Base-by-base conservation (phyloP, 495 filamentous ascomycete species). In the Aspergillus egyptiacus region DNA sequence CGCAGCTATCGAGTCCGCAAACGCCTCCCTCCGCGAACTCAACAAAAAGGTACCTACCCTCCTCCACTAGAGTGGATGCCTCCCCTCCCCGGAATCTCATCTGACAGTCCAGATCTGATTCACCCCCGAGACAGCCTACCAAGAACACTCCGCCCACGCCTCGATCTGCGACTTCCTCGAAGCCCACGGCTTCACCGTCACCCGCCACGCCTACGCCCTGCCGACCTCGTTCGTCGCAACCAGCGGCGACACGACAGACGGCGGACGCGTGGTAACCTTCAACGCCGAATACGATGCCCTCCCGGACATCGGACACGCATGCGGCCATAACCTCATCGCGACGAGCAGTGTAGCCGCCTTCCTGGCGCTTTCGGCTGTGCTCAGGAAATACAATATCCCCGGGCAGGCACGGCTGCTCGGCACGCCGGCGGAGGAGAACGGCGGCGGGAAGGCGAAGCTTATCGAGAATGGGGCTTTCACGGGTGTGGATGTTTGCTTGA, bases 391-490 rank as follows among this genome's bases (percentile, higher is more conserved):
- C 32, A 54, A 58, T 2, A 58, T 84, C 5, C 61, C 66, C 0
- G 84, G 84, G 5, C 79, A 79, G 34, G 68, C 83, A 0, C 64
- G 81, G 34, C 55, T 89, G 24, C 75, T 87, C 20, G 84, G 84
- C 15, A 87, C 84, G 0, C 85, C 85, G 0, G 85, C 79, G 0
- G 84, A 89, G 61, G 84, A 87, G 67, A 78, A 77, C 14, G 81
- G 82, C 9, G 83, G 83, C 6, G 85, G 84, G 18, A 87, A 89
- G 59, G 81, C 81, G 46, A 77, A 75, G 34, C 69, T 87, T 6
- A 69, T 86, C 23, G 59, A 84, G 14, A 75, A 71, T 0, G 82
- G 81, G 0, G 84, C 83, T 4, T 86, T 84, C 61, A 65, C 74
- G 25, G 70, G 70, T 13, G 80, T 84, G n/a, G 81, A 85, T 57